Evolutionary conservation across 345 rosid species (phyloP).

Genomic region (Eucalyptus tenuipes): DNA sequence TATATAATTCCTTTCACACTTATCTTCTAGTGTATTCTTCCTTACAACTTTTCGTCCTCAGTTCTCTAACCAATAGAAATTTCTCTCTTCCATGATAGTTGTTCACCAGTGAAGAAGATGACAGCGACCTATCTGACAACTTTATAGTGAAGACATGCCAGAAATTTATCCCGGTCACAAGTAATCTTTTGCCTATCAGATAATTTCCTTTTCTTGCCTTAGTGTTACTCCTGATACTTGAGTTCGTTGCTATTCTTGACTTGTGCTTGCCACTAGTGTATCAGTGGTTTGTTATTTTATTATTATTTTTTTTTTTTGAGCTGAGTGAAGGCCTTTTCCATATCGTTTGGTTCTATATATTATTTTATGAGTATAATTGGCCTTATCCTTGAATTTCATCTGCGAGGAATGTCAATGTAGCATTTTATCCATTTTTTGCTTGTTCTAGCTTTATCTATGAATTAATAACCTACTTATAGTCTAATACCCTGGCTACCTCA

Average conservation of each 20-base stretch:
- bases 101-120: conserved; percentile 76
- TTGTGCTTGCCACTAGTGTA: not conserved
- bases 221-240: not conserved
- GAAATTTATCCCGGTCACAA: conserved; percentile 82
- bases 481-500: not conserved
- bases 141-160: conserved; percentile 91
- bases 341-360: not conserved
- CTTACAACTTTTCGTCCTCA: not conserved
- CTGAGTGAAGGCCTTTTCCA: not conserved
- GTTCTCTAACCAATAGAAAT: not conserved
- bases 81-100: conserved; percentile 27
- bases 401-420: not conserved
- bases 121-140: conserved; percentile 66
- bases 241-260: not conserved
- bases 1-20: not conserved
- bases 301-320: not conserved
- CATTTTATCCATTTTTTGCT: not conserved
- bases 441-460: not conserved
- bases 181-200: conserved; percentile 27
- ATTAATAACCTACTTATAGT: not conserved
- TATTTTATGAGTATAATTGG: not conserved
- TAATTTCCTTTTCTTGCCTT: not conserved
- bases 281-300: not conserved
- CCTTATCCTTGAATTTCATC: not conserved
- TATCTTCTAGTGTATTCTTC: not conserved